Percentiles rank a stretch among this genome's conserved stretches.
These are phyloP conservation scores for Rutstroemia sp. DNA, from an alignment of 2,329 filamentous ascomycete species.

Conservation along the genomic window DNA sequence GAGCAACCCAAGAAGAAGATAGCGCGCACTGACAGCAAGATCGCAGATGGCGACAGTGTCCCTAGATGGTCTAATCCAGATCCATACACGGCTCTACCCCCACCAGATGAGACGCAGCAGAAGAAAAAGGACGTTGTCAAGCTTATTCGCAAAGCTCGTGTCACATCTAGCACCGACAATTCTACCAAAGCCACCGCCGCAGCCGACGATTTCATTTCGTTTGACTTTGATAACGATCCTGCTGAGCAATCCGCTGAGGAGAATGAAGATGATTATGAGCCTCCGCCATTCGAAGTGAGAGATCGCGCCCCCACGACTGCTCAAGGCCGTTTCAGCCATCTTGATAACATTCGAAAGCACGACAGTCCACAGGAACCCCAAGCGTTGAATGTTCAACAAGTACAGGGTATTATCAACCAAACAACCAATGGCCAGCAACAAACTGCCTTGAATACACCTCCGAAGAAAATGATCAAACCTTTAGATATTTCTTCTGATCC, in stretches of 20 bases:
- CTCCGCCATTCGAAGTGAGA: constrained; percentile 18
- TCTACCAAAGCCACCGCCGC: constrained; percentile 47
- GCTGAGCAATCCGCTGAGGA: constrained; percentile 19
- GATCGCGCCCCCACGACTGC: background rate
- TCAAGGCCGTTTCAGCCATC: constrained; percentile 3
- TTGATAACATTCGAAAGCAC: constrained; percentile 6
- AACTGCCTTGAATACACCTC: background rate
- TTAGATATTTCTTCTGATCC: constrained; percentile 31
- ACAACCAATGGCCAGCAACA: background rate
- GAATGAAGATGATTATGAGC: background rate
- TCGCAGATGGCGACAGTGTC: constrained; percentile 35
- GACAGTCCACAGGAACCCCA: background rate
- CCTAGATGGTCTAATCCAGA: constrained; percentile 96
- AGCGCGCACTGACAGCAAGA: constrained; percentile 30
- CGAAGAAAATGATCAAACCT: background rate
- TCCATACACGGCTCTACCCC: constrained; percentile 82
- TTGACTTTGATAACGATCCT: constrained; percentile 53
- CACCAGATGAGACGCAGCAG: constrained; percentile 60
- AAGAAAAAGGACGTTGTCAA: constrained; percentile 87
- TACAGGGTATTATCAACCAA: background rate
- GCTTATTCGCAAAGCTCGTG: constrained; percentile 81
- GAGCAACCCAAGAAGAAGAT: constrained; percentile 39
- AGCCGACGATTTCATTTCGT: constrained; percentile 83
- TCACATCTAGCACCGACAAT: constrained; percentile 43
- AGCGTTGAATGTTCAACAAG: background rate